A percentile compares a stretch with the other conserved stretches of the same genome.
These are phyloP conservation scores for Haplosporangium sp. DNA, from an alignment of 371 early-diverging fungal species.

Conservation along the genomic window DNA sequence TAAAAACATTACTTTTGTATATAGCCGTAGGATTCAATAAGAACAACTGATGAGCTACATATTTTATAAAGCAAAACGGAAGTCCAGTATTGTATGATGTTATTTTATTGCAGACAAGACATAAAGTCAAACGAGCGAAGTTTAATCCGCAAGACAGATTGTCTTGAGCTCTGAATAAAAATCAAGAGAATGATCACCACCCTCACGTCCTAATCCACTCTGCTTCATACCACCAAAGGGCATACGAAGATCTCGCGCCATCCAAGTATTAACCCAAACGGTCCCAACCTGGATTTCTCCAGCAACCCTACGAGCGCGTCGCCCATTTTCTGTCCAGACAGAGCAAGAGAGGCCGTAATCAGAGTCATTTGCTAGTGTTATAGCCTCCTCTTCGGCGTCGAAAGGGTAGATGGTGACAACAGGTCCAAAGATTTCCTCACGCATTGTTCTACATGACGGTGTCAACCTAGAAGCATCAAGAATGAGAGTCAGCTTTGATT, in stretches of 20 bases:
- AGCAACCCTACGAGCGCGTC: slow-evolving; percentile 73
- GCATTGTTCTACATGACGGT: slow-evolving; percentile 67
- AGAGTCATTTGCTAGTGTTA: slow-evolving; percentile 76
- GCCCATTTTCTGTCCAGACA: slow-evolving; percentile 80
- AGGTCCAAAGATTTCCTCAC: slow-evolving; percentile 92
- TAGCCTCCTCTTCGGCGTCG: slow-evolving; percentile 74
- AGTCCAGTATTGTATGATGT: too few relatives aligned
- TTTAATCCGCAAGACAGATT: slow-evolving; percentile 59
- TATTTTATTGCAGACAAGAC: too few relatives aligned
- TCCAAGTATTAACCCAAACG: slow-evolving; percentile 85
- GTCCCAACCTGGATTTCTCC: slow-evolving; percentile 65
- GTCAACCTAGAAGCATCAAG: slow-evolving; percentile 51
- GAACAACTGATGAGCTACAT: too few relatives aligned
- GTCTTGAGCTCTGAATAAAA: slow-evolving; percentile 71
- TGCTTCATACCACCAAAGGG: slow-evolving; percentile 78
- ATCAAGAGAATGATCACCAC: slow-evolving; percentile 65
- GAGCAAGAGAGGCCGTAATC: slow-evolving; percentile 83
- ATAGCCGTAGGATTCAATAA: too few relatives aligned
- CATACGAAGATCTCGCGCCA: slow-evolving; percentile 74
- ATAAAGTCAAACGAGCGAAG: neutral
- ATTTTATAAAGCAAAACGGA: too few relatives aligned
- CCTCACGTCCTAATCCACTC: slow-evolving; percentile 67
- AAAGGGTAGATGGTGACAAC: slow-evolving; percentile 84
- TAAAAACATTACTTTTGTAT: too few relatives aligned
- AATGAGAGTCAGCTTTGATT: neutral